phyloP scores from a whole-genome alignment of 1,284 basidiomycete species.

The Puccinia polysora region DNA sequence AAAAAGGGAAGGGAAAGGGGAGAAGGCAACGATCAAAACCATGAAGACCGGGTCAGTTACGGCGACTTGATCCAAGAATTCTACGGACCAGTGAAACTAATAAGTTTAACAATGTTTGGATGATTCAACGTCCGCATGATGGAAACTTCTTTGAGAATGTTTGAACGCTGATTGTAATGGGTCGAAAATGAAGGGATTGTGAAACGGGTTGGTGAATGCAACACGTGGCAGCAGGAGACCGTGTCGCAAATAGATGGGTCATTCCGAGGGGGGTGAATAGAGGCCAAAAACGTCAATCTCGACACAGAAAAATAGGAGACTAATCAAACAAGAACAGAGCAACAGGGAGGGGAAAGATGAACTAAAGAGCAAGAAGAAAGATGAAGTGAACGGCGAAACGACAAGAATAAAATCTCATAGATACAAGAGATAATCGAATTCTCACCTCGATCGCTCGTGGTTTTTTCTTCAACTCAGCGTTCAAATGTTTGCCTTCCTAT shows the following conservation, averaged over 20 bases:
- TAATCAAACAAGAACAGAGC: no score
- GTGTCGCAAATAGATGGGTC: no score
- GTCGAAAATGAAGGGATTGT: not conserved
- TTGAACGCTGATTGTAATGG: constrained; percentile 80
- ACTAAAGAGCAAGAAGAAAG: constrained; percentile 17
- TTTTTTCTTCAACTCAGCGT: constrained; percentile 50
- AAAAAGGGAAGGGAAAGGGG: not conserved
- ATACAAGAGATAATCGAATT: constrained; percentile 51
- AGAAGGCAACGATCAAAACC: not conserved
- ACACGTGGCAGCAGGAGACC: no score
- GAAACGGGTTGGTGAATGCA: no score
- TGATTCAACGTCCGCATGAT: constrained; percentile 97
- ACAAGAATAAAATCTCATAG: not conserved
- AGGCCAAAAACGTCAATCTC: not conserved
- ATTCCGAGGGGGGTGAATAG: no score
- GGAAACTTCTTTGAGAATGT: constrained; percentile 99
- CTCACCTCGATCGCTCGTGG: constrained; percentile 52
- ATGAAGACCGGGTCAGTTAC: constrained; percentile 46
- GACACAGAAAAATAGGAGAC: not conserved
- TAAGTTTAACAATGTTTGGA: constrained; percentile 79
- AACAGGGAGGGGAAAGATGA: no score
- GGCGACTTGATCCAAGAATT: constrained; percentile 44
- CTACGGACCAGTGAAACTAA: constrained; percentile 62
- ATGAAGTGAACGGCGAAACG: not conserved
- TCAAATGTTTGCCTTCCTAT: constrained; percentile 47